Conservation (phyloP, 1,139 yeast species). For the Debaryomyces singareniensis region DNA sequence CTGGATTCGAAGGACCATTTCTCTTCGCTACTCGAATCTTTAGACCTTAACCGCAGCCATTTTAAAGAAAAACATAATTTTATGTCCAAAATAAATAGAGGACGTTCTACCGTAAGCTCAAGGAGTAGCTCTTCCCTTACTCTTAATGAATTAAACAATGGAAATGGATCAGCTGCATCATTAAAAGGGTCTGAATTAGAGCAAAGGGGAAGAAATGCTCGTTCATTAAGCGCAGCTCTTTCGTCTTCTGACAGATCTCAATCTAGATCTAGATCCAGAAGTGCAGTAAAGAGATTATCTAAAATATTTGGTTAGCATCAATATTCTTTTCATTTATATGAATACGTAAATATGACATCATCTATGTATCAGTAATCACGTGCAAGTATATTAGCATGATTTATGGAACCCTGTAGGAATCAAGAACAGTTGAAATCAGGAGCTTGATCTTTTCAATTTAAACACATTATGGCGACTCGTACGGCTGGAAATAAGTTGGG, state of each 20-base stretch:
- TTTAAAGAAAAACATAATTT: constrained; percentile 10
- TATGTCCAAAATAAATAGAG: background rate
- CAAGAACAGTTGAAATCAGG: background rate
- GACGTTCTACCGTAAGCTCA: background rate
- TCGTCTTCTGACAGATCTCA: too few relatives aligned
- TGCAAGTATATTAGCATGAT: too few relatives aligned
- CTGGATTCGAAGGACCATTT: constrained; percentile 26
- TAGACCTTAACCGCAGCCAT: constrained; percentile 16
- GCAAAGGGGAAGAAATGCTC: constrained; percentile 11
- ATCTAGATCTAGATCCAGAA: too few relatives aligned
- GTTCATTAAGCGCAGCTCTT: too few relatives aligned
- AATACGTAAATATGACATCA: too few relatives aligned
- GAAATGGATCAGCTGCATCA: too few relatives aligned
- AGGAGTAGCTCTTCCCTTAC: background rate
- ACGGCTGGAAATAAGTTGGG: constrained; percentile 27
- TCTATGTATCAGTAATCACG: too few relatives aligned
- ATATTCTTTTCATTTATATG: too few relatives aligned
- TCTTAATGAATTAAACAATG: too few relatives aligned
- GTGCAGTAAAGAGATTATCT: too few relatives aligned
- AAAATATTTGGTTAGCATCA: too few relatives aligned
- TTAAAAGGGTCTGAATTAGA: constrained; percentile 5
- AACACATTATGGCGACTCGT: constrained; percentile 14
- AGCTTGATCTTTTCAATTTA: background rate
- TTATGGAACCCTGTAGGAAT: too few relatives aligned
- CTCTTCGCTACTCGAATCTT: constrained; percentile 20